These are phyloP conservation scores for Funneliformis caledonium DNA, from an alignment of 371 early-diverging fungal genomes.

Conservation along the genomic window DNA sequence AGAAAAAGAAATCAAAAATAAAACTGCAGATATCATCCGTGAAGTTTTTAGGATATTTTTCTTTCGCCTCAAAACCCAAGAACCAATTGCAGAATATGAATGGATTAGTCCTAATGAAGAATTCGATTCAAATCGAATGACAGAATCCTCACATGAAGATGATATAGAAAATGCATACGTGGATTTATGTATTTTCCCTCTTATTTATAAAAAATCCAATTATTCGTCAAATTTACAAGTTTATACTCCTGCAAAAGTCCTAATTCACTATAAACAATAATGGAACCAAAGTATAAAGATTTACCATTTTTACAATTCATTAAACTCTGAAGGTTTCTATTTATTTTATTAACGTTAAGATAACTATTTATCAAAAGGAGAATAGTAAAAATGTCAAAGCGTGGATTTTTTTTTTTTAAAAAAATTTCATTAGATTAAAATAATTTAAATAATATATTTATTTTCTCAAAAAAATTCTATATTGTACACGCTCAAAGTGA, in stretches of 20 bases:
- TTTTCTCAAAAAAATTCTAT: too few relatives aligned
- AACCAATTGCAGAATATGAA: not conserved
- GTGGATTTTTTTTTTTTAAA: too few relatives aligned
- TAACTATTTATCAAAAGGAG: too few relatives aligned
- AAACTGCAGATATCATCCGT: not conserved
- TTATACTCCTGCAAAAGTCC: not conserved
- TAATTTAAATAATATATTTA: too few relatives aligned
- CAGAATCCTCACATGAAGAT: not conserved
- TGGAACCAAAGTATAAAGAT: too few relatives aligned
- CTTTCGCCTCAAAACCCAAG: conserved; percentile 17
- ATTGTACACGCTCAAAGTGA: too few relatives aligned
- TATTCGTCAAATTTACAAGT: not conserved
- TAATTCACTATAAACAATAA: too few relatives aligned
- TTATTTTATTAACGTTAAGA: too few relatives aligned
- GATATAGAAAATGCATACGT: not conserved
- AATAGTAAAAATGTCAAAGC: too few relatives aligned
- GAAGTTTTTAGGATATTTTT: conserved; percentile 10
- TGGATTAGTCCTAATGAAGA: conserved; percentile 6
- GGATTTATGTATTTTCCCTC: conserved; percentile 4
- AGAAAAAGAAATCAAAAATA: not conserved
- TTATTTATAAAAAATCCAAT: not conserved
- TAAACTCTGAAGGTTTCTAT: too few relatives aligned
- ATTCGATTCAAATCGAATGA: conserved; percentile 7
- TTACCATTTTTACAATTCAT: too few relatives aligned
- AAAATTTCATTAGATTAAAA: too few relatives aligned